Percentiles rank a stretch among this genome's conserved stretches.
Evolutionary conservation across 208 protist genomes (phyloP).

Genomic region (Leishmania lainsoni): DNA sequence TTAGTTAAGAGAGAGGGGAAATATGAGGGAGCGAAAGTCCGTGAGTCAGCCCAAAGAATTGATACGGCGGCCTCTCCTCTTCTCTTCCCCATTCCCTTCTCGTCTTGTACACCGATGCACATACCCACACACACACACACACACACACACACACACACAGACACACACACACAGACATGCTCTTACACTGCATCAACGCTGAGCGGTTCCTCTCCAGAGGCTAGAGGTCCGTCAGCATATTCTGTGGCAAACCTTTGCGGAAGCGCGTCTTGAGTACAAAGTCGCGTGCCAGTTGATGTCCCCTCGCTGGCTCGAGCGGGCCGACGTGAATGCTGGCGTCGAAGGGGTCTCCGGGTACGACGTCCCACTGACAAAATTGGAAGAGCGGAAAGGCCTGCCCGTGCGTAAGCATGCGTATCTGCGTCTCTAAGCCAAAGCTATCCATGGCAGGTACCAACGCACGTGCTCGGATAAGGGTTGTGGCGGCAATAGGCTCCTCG

Average conservation of each 20-base stretch:
- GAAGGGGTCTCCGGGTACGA: slow-evolving; percentile 98
- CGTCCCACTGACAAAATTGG: slow-evolving; percentile 97
- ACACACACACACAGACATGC: background rate
- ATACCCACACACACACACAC: no score
- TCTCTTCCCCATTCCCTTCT: background rate
- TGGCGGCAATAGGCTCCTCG: slow-evolving; percentile 96
- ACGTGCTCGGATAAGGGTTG: slow-evolving; percentile 94
- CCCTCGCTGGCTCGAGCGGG: slow-evolving; percentile 95
- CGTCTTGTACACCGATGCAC: no score
- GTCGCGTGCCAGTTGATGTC: slow-evolving; percentile 97
- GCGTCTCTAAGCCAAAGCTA: slow-evolving; percentile 99
- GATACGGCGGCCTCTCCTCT: background rate
- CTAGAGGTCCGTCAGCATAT: slow-evolving; percentile 64
- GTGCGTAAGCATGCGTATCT: slow-evolving; percentile 97
- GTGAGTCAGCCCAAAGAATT: background rate
- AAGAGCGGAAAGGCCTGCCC: slow-evolving; percentile 95
- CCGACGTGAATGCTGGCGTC: slow-evolving; percentile 95
- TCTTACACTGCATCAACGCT: background rate
- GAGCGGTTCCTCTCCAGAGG: background rate
- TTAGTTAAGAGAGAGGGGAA: background rate
- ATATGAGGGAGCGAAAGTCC: background rate
- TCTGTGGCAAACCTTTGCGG: slow-evolving; percentile 93
- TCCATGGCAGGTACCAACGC: slow-evolving; percentile 98
- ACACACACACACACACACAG: background rate
- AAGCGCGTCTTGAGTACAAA: slow-evolving; percentile 99